phyloP scores from a whole-genome alignment of 208 protist genomes.

The Trypanosoma grayi region DNA sequence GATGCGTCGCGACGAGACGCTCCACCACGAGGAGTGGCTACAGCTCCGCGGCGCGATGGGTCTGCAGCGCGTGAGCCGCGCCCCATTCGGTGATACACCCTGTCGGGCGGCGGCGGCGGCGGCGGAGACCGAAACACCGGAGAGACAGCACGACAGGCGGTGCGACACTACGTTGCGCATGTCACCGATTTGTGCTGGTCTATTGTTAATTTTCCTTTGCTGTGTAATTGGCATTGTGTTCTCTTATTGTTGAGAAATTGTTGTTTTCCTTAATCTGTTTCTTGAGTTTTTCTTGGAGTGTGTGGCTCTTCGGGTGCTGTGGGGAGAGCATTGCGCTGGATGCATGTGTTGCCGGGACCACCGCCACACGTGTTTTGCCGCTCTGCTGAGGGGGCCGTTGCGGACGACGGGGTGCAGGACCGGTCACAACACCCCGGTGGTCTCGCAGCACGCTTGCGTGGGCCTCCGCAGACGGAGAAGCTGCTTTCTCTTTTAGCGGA shows the following conservation, averaged over 20 bases:
- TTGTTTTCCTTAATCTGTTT: not conserved
- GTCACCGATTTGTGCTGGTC: slow-evolving; percentile 28
- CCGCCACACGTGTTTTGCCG: not conserved
- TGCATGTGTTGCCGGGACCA: slow-evolving; percentile 26
- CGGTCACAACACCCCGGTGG: not conserved
- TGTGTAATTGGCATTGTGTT: no score
- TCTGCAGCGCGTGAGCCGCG: not conserved
- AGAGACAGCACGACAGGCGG: not conserved
- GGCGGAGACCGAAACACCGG: not conserved
- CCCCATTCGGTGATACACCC: slow-evolving; percentile 15
- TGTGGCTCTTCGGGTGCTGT: not conserved
- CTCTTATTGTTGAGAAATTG: not conserved
- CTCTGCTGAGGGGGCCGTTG: not conserved
- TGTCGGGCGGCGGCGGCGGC: no score
- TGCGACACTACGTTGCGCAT: not conserved
- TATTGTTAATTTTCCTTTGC: no score
- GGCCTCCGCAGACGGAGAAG: slow-evolving; percentile 8
- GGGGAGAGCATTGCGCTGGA: slow-evolving; percentile 4
- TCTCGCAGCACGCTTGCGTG: slow-evolving; percentile 3
- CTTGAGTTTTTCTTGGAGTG: no score
- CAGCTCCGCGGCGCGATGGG: not conserved
- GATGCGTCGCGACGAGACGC: slow-evolving; percentile 17
- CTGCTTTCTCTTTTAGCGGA: slow-evolving; percentile 6
- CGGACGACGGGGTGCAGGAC: not conserved
- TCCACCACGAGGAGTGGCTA: slow-evolving; percentile 26